These are phyloP conservation scores for Colletotrichum sp. DNA, from an alignment of 2,329 filamentous ascomycete genomes.

Conservation along the genomic window DNA sequence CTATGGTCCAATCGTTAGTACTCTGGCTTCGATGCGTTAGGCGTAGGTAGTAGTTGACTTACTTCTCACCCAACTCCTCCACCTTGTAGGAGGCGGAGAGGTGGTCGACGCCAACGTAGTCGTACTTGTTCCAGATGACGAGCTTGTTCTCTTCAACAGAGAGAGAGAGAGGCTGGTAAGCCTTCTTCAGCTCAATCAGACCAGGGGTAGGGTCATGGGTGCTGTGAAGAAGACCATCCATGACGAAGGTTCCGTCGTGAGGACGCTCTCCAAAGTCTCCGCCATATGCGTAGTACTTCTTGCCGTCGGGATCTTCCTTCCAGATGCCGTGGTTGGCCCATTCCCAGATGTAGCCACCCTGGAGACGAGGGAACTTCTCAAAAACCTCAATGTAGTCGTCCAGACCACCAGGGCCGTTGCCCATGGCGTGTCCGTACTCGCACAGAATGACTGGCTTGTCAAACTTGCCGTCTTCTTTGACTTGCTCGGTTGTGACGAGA, in stretches of 20 bases:
- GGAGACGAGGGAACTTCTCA: slow-evolving; percentile 62
- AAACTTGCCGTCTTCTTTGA: slow-evolving; percentile 45
- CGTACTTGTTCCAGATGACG: slow-evolving; percentile 45
- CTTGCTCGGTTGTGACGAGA: slow-evolving; percentile 47
- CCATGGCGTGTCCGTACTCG: slow-evolving; percentile 71
- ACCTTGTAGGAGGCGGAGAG: slow-evolving; percentile 48
- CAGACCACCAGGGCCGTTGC: slow-evolving; percentile 73
- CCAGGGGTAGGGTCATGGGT: slow-evolving; percentile 62
- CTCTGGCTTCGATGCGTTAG: not conserved
- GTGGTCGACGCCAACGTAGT: slow-evolving; percentile 50
- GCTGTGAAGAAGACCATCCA: slow-evolving; percentile 63
- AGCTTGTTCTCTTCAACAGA: slow-evolving; percentile 40
- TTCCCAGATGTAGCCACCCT: slow-evolving; percentile 73
- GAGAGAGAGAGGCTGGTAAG: slow-evolving; percentile 58
- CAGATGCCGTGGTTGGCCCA: slow-evolving; percentile 67
- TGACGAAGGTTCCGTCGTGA: slow-evolving; percentile 66
- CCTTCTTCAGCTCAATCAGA: slow-evolving; percentile 61
- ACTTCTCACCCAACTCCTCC: slow-evolving; percentile 46
- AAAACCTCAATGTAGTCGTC: slow-evolving; percentile 73
- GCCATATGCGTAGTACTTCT: slow-evolving; percentile 62
- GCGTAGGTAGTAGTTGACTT: slow-evolving; percentile 23
- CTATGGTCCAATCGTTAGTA: slow-evolving; percentile 19
- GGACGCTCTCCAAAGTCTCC: slow-evolving; percentile 67
- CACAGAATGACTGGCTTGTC: slow-evolving; percentile 65
- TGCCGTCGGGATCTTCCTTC: slow-evolving; percentile 46